These are phyloP conservation scores for Haplographium delicatum DNA, from an alignment of 495 filamentous ascomycete genomes.

Conservation along the genomic window DNA sequence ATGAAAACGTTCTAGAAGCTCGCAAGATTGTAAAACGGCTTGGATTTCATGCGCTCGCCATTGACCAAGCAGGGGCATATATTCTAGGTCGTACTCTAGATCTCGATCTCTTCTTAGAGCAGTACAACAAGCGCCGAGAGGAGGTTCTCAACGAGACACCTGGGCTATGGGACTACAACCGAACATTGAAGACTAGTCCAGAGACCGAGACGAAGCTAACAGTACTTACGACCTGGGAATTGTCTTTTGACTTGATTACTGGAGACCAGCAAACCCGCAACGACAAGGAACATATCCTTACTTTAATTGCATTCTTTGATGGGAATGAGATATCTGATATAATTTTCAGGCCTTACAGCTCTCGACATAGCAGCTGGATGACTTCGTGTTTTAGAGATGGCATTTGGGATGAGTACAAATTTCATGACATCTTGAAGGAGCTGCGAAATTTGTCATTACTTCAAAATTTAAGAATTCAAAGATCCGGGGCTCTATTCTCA, in stretches of 20 bases:
- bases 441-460: slow-evolving; percentile 13
- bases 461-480: slow-evolving; percentile 4
- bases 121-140: slow-evolving; percentile 23
- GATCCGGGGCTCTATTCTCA: slow-evolving; percentile 3
- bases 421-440: slow-evolving; percentile 11
- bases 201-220: slow-evolving; percentile 14
- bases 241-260: slow-evolving; percentile 26
- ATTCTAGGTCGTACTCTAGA: slow-evolving; percentile 17
- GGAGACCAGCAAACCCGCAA: slow-evolving; percentile 1
- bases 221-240: slow-evolving; percentile 31
- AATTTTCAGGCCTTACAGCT: slow-evolving; percentile 11
- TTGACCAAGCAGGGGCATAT: slow-evolving; percentile 30
- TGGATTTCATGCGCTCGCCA: slow-evolving; percentile 25
- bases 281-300: slow-evolving; percentile 19
- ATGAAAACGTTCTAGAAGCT: slow-evolving; percentile 2
- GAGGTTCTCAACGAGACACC: slow-evolving; percentile 22
- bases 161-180: slow-evolving; percentile 22
- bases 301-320: slow-evolving; percentile 21
- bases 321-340: slow-evolving; percentile 12
- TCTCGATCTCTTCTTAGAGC: slow-evolving; percentile 17
- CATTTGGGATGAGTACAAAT: slow-evolving; percentile 7
- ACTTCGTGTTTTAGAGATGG: slow-evolving; percentile 1
- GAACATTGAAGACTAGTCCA: slow-evolving; percentile 3
- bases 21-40: slow-evolving; percentile 22
- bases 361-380: slow-evolving; percentile 10